These are phyloP conservation scores for Lasiodiplodia theobromae DNA, from an alignment of 2,329 filamentous ascomycete species.

Conservation along the genomic window DNA sequence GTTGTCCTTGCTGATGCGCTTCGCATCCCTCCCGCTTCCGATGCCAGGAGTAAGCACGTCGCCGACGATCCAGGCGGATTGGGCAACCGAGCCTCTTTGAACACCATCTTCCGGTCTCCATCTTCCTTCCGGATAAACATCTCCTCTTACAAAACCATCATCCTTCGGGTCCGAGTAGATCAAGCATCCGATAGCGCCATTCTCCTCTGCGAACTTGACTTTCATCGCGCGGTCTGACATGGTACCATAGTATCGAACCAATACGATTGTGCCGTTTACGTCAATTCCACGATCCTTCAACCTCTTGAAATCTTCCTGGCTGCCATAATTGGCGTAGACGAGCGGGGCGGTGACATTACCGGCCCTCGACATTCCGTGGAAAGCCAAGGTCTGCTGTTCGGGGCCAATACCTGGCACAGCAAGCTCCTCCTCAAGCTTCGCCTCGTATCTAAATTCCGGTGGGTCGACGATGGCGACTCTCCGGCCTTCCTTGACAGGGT, in stretches of 20 bases:
- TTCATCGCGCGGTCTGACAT: conserved; percentile 79
- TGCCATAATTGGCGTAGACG: conserved; percentile 92
- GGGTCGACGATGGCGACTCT: conserved; percentile 80
- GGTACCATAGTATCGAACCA: conserved; percentile 81
- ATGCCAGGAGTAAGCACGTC: conserved; percentile 93
- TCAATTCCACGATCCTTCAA: conserved; percentile 75
- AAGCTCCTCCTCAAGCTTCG: conserved; percentile 81
- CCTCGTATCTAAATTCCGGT: conserved; percentile 75
- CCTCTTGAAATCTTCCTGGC: conserved; percentile 78
- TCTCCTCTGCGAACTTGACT: conserved; percentile 86
- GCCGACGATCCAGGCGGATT: conserved; percentile 83
- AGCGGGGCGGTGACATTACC: conserved; percentile 86
- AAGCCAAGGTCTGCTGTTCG: conserved; percentile 72
- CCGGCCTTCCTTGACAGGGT: conserved; percentile 78
- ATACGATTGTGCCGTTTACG: conserved; percentile 78
- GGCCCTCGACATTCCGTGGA: conserved; percentile 87
- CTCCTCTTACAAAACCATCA: conserved; percentile 78
- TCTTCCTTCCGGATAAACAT: conserved; percentile 76
- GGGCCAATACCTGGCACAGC: conserved; percentile 56
- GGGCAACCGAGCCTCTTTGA: conserved; percentile 79
- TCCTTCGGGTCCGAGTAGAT: conserved; percentile 92
- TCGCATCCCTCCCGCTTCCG: conserved; percentile 71
- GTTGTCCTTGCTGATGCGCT: conserved; percentile 72
- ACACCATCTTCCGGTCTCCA: conserved; percentile 84
- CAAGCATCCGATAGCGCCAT: conserved; percentile 85